Evolutionary conservation across 495 filamentous ascomycete species (phyloP).

Genomic region (Trichoderma parareesei): DNA sequence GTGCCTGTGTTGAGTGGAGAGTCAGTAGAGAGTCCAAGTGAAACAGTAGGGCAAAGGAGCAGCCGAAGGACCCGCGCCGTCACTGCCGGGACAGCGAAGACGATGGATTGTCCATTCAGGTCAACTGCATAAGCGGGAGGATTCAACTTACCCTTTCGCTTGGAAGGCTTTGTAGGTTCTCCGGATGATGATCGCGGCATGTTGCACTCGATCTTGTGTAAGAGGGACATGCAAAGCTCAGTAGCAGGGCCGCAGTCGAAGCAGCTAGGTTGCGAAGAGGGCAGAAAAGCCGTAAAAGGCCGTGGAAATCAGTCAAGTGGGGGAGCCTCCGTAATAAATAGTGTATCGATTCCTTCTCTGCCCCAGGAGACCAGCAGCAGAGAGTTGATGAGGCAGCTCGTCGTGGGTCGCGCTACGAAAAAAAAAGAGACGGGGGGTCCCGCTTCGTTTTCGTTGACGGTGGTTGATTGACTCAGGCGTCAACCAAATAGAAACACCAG

Average conservation of each 20-base stretch:
- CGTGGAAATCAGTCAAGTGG: not conserved
- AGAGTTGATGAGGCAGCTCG: not conserved
- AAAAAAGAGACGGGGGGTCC: not conserved
- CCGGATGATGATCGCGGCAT: constrained; percentile 11
- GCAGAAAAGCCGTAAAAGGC: not conserved
- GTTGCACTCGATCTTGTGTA: not conserved
- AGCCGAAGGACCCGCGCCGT: not conserved
- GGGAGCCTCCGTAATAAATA: not conserved
- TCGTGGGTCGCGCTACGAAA: not conserved
- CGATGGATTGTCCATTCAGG: not conserved
- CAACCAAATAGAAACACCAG: not conserved
- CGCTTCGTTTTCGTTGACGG: not conserved
- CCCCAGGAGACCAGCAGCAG: too few species aligned
- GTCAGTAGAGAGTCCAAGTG: not conserved
- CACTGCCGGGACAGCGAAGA: not conserved
- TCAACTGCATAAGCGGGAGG: not conserved
- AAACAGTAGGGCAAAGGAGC: not conserved
- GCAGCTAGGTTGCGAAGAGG: not conserved
- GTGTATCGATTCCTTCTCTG: not conserved
- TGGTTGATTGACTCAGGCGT: not conserved
- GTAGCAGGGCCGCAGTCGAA: not conserved
- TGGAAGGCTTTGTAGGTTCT: constrained; percentile 25
- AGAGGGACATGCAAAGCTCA: not conserved
- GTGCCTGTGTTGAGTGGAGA: constrained; percentile 34
- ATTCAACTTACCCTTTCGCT: constrained; percentile 27